A percentile compares a stretch with the other conserved stretches of the same genome.
Conservation (phyloP, 1,284 basidiomycete species). For the Inonotus obliquus region DNA sequence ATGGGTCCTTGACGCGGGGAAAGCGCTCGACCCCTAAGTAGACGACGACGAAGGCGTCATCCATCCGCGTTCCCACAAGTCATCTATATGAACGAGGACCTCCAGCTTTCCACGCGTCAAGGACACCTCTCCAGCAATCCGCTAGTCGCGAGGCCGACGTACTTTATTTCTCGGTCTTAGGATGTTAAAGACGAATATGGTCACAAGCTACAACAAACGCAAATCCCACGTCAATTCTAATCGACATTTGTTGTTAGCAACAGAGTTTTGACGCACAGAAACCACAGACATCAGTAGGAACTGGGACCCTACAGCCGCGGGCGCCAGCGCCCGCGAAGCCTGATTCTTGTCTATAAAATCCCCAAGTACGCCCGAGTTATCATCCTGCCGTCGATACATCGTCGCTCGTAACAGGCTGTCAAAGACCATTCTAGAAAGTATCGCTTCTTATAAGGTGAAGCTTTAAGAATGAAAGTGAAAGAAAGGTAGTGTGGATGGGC, state of each 20-base stretch:
- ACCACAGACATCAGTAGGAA: slow-evolving; percentile 66
- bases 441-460: not conserved
- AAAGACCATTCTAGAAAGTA: not conserved
- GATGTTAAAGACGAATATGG: slow-evolving; percentile 58
- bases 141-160: slow-evolving; percentile 19
- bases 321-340: slow-evolving; percentile 48
- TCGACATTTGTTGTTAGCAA: not conserved
- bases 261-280: slow-evolving; percentile 43
- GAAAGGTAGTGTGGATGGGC: not conserved
- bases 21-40: not conserved
- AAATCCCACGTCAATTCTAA: not conserved
- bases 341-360: slow-evolving; percentile 16
- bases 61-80: not conserved
- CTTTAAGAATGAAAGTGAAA: not conserved
- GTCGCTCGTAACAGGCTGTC: not conserved
- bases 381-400: not conserved
- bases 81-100: not conserved
- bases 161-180: slow-evolving; percentile 63
- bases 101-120: not conserved
- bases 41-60: not conserved
- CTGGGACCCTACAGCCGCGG: slow-evolving; percentile 81
- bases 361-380: slow-evolving; percentile 9
- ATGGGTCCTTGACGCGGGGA: not conserved
- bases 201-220: slow-evolving; percentile 34
- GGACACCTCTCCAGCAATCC: not conserved